Conservation (phyloP, 2,329 filamentous ascomycete species). For the Colletotrichum liriopes region DNA sequence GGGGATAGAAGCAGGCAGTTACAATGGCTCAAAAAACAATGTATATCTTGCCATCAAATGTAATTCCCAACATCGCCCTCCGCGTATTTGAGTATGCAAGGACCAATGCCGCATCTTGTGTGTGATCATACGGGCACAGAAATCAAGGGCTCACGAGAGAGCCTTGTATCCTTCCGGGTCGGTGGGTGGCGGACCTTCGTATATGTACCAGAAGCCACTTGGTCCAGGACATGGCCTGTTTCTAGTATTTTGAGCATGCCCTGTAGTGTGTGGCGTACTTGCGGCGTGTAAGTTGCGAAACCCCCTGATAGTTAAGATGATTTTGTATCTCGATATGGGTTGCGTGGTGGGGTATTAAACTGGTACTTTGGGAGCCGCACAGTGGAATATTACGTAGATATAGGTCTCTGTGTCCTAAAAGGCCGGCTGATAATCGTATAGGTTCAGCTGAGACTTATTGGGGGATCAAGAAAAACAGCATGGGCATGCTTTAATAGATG, state of each 20-base stretch:
- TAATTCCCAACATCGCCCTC: background rate
- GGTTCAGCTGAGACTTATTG: background rate
- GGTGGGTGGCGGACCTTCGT: background rate
- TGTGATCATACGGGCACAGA: background rate
- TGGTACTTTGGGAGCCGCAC: background rate
- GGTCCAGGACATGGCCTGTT: background rate
- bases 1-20: background rate
- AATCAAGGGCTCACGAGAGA: background rate
- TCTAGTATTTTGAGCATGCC: background rate
- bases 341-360: background rate
- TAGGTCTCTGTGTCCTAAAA: background rate
- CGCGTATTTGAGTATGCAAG: background rate
- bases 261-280: background rate
- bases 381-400: background rate
- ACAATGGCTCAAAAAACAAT: background rate
- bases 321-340: background rate
- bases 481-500: background rate
- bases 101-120: background rate
- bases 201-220: background rate
- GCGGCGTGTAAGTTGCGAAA: background rate
- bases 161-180: too few species aligned
- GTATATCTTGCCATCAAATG: background rate
- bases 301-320: background rate
- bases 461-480: background rate
- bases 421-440: background rate